phyloP scores from a whole-genome alignment of 2,329 filamentous ascomycete species.

The Ascochyta rabiei region DNA sequence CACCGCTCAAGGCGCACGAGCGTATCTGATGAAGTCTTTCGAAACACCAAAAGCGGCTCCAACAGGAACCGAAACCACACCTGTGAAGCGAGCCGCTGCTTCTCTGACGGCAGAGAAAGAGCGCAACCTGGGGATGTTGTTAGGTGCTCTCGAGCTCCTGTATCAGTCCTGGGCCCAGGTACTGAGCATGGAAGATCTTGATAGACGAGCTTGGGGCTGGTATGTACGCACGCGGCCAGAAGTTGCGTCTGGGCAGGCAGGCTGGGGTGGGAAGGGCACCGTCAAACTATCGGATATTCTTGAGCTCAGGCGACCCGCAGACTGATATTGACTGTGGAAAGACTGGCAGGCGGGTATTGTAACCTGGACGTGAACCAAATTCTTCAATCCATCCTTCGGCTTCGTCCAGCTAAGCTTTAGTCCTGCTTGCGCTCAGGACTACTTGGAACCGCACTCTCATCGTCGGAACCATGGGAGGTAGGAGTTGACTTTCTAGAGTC shows the following conservation, averaged over 20 bases:
- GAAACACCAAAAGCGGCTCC: constrained; percentile 50
- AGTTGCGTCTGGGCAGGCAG: constrained; percentile 73
- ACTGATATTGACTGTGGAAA: background rate
- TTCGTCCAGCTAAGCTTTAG: background rate
- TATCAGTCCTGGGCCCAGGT: constrained; percentile 76
- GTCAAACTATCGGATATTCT: constrained; percentile 69
- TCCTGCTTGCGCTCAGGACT: background rate
- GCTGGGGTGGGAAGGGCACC: constrained; percentile 82
- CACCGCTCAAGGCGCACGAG: constrained; percentile 70
- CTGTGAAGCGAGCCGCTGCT: constrained; percentile 55
- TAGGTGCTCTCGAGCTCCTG: constrained; percentile 73
- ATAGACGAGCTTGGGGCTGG: constrained; percentile 80
- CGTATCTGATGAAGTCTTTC: constrained; percentile 66
- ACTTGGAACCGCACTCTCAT: background rate
- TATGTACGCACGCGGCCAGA: constrained; percentile 78
- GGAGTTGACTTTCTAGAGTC: background rate
- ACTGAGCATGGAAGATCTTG: constrained; percentile 69
- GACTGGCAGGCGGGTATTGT: no score
- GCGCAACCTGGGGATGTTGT: constrained; percentile 70
- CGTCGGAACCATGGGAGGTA: background rate
- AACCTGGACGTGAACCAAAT: background rate
- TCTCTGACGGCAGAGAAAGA: constrained; percentile 66
- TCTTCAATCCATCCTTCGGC: background rate
- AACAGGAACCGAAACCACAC: constrained; percentile 19
- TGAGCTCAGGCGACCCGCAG: constrained; percentile 29